A percentile compares a stretch with the other conserved stretches of the same genome.
Conservation (phyloP, 805 yeast genomes). For the Lipomyces sp. region DNA sequence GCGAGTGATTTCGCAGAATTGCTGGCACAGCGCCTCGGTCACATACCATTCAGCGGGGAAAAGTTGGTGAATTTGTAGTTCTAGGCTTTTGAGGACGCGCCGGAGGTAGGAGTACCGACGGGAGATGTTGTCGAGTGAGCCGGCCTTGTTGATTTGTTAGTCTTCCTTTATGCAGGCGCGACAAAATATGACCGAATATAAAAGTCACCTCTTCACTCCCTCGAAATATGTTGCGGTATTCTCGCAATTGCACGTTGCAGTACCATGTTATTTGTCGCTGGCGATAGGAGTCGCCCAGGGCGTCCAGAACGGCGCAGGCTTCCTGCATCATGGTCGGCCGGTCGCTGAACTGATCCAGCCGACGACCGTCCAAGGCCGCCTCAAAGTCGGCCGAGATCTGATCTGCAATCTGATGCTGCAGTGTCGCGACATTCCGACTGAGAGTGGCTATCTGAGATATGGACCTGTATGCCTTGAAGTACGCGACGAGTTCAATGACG, state of each 20-base stretch:
- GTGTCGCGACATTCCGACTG: slow-evolving; percentile 54
- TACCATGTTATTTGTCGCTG: slow-evolving; percentile 71
- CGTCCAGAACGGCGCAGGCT: slow-evolving; percentile 71
- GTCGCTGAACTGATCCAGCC: slow-evolving; percentile 33
- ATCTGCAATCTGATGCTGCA: slow-evolving; percentile 60
- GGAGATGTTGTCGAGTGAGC: slow-evolving; percentile 80
- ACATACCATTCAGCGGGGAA: slow-evolving; percentile 78
- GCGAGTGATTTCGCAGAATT: slow-evolving; percentile 66
- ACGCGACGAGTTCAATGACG: slow-evolving; percentile 65
- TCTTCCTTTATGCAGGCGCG: neutral
- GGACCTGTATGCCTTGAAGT: slow-evolving; percentile 76
- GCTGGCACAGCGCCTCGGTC: slow-evolving; percentile 53
- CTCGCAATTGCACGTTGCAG: slow-evolving; percentile 63
- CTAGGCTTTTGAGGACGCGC: slow-evolving; percentile 60
- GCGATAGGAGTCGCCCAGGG: slow-evolving; percentile 54
- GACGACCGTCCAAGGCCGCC: slow-evolving; percentile 42
- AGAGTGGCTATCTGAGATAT: slow-evolving; percentile 73
- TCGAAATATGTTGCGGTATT: slow-evolving; percentile 70
- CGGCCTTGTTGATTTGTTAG: slow-evolving; percentile 49
- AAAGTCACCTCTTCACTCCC: slow-evolving; percentile 59
- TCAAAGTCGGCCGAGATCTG: slow-evolving; percentile 75
- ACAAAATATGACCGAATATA: neutral
- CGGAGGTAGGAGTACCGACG: slow-evolving; percentile 80
- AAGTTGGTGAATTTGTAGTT: slow-evolving; percentile 47
- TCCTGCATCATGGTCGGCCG: slow-evolving; percentile 40